These are phyloP conservation scores for Arxiozyma bovina DNA, from an alignment of 1,139 yeast genomes.

Conservation along the genomic window DNA sequence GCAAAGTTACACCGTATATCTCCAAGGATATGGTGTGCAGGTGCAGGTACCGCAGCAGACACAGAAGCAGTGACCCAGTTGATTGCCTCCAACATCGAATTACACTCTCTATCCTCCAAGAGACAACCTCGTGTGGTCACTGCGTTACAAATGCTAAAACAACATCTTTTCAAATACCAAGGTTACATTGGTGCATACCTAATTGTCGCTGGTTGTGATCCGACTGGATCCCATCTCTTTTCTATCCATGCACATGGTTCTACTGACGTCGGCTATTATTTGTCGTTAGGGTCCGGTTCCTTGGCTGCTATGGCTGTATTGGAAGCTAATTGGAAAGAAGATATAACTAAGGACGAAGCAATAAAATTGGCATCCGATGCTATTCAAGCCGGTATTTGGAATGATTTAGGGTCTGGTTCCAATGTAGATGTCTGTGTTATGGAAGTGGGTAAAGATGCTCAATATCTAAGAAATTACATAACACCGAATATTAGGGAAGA, in stretches of 20 bases:
- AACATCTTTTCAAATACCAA: conserved; percentile 90
- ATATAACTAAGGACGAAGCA: conserved; percentile 77
- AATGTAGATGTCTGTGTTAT: conserved; percentile 94
- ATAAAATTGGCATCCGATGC: conserved; percentile 85
- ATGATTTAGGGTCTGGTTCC: conserved; percentile 96
- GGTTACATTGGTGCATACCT: conserved; percentile 95
- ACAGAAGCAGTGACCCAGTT: conserved; percentile 95
- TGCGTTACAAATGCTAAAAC: conserved; percentile 86
- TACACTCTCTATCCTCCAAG: conserved; percentile 73
- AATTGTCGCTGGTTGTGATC: conserved; percentile 94
- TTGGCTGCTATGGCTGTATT: conserved; percentile 97
- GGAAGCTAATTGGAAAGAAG: conserved; percentile 78
- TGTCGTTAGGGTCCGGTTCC: conserved; percentile 93
- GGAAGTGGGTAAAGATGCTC: conserved; percentile 86
- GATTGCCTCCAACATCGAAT: conserved; percentile 80
- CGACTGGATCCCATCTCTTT: conserved; percentile 88
- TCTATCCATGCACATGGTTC: conserved; percentile 97
- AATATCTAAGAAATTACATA: conserved; percentile 72
- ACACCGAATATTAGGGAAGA: conserved; percentile 82
- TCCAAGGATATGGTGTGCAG: conserved; percentile 97
- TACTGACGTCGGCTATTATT: conserved; percentile 89
- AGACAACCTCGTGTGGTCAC: conserved; percentile 91
- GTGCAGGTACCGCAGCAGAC: conserved; percentile 99
- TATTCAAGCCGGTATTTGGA: conserved; percentile 96
- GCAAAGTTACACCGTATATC: conserved; percentile 88